These are phyloP conservation scores for Chiua virens DNA, from an alignment of 768 basidiomycete genomes.

Conservation along the genomic window DNA sequence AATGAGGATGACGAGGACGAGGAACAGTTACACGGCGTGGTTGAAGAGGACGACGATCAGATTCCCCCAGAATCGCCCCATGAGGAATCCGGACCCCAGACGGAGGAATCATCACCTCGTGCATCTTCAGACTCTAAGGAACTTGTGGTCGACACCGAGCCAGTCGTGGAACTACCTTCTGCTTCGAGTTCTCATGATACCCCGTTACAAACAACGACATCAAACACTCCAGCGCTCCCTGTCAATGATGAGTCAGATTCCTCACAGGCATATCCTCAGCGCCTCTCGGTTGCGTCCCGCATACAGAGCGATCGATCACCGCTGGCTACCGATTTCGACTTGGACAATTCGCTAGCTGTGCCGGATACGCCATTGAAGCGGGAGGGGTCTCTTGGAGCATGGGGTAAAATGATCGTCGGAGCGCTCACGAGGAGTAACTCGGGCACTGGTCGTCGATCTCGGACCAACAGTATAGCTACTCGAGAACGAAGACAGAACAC, in stretches of 20 bases:
- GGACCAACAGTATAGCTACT: conserved; percentile 71
- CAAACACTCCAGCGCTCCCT: conserved; percentile 40
- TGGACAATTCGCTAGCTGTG: conserved; percentile 45
- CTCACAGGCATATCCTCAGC: conserved; percentile 52
- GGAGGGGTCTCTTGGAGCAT: conserved; percentile 56
- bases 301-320: conserved; percentile 63
- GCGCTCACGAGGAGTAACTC: conserved; percentile 68
- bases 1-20: conserved; percentile 49
- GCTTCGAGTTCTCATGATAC: conserved; percentile 49
- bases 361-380: conserved; percentile 55
- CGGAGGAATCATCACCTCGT: conserved; percentile 54
- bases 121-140: conserved; percentile 61
- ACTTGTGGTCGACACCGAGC: conserved; percentile 62
- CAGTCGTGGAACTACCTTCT: conserved; percentile 50
- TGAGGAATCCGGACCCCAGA: conserved; percentile 45
- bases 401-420: conserved; percentile 68
- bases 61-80: conserved; percentile 53
- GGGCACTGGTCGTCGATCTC: conserved; percentile 69
- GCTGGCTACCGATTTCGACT: conserved; percentile 45
- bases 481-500: conserved; percentile 68
- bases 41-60: conserved; percentile 47
- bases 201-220: conserved; percentile 46
- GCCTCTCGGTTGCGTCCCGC: conserved; percentile 62
- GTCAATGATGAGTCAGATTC: conserved; percentile 51
- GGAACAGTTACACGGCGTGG: conserved; percentile 35